Base-by-base conservation (phyloP, 1,284 basidiomycete genomes). In the Trichosporon sp. region DNA sequence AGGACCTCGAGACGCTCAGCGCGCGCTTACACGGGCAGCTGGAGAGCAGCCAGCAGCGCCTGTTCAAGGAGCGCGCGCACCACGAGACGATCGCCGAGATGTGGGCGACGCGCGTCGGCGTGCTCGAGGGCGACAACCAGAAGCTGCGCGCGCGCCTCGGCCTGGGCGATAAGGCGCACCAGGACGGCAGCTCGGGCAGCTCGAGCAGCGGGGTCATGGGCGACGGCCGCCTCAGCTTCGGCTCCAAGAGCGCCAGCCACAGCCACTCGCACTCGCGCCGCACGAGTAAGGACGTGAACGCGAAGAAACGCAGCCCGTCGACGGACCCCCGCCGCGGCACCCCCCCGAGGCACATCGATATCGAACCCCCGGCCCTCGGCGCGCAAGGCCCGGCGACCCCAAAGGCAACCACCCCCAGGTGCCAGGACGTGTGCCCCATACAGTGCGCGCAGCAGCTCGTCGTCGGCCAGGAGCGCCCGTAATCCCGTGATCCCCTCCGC, bases 31-130 rank as follows among this genome's bases (percentile, higher is more conserved):
- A 53, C 44, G 35, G 32, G 18, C 65, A 42, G 12, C 65, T 66
- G 0, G 53, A 27, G 23, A 66, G 51, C 8, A 38, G n/a, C 23
- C 65, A 66, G 65, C 27, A 58, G 34, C 65, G 65, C 18, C 65
- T 66, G 12, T 25, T 18, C 25, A 25, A 35, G 15, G 65, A 66
- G 34, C 65, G 65, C 35, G 34, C 34, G 32, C 65, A 66, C 13
- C 27, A 66, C 34, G 65, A 58, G 51, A n/a, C 65, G 15, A 66
- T 66, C 32, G 21, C 53, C 2, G 51, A 34, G 9, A 56, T 66
- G 65, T 44, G 34, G 65, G 51, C 64, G 29, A 47, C 25, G 6
- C 64, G 64, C 44, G 64, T 65, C 27, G 31, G 21, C 11, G 64
- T 32, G 15, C 44, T 65, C 25, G 64, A 65, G 44, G n/a, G 4